phyloP scores from a whole-genome alignment of 2,329 filamentous ascomycete genomes.

The Microthyrium microscopicum region DNA sequence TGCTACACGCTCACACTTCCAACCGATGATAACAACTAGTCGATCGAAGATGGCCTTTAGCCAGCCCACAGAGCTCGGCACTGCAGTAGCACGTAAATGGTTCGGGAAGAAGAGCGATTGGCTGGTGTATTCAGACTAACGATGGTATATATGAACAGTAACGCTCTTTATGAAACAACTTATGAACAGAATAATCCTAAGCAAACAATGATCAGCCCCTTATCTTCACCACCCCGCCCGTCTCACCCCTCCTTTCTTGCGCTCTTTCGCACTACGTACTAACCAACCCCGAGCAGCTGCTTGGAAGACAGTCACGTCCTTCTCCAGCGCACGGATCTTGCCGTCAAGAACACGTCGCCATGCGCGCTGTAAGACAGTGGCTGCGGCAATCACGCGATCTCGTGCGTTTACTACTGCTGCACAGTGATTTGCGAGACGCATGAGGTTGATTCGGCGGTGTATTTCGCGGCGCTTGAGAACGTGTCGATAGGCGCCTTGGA shows the following conservation, averaged over 20 bases:
- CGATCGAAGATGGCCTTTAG: conserved; percentile 43
- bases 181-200: no score
- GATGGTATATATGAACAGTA: no score
- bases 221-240: conserved; percentile 14
- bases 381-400: conserved; percentile 23
- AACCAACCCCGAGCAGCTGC: conserved; percentile 25
- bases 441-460: conserved; percentile 19
- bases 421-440: conserved; percentile 29
- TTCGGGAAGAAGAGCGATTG: conserved; percentile 38
- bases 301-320: conserved; percentile 25
- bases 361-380: conserved; percentile 26
- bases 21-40: conserved; percentile 37
- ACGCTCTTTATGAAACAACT: no score
- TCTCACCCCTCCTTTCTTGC: conserved; percentile 11
- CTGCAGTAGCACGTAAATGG: conserved; percentile 39
- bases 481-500: conserved; percentile 36
- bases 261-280: conserved; percentile 16
- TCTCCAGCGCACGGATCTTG: conserved; percentile 19
- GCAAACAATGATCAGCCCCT: no score
- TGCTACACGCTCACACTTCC: conserved; percentile 37
- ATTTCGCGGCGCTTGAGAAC: conserved; percentile 16
- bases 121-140: conserved; percentile 36
- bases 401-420: conserved; percentile 28
- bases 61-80: conserved; percentile 47
- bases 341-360: conserved; percentile 24